phyloP scores from a whole-genome alignment of 331 rosid species.

The Ulmus americana region DNA sequence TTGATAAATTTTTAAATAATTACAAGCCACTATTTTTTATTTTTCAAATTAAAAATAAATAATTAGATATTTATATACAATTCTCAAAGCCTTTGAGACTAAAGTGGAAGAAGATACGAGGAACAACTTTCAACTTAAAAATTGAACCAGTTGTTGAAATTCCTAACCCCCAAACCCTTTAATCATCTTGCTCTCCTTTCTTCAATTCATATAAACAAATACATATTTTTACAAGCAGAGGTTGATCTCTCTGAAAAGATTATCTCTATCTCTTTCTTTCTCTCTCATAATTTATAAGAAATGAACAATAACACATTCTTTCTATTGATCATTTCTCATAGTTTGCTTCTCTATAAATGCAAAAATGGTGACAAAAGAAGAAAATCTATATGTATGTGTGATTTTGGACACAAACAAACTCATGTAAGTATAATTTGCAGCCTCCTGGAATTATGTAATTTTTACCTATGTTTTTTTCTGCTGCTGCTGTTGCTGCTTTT shows the following conservation, averaged over 20 bases:
- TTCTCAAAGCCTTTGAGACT: constrained; percentile 31
- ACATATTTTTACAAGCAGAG: constrained; percentile 10
- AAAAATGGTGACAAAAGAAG: constrained; percentile 10
- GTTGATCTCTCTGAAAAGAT: constrained; percentile 18
- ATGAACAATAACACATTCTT: no score
- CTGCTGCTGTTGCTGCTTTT: constrained; percentile 40
- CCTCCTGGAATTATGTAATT: constrained; percentile 1
- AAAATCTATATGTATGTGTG: constrained; percentile 24
- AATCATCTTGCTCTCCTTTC: constrained; percentile 7
- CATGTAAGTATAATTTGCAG: constrained; percentile 11
- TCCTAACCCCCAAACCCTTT: constrained; percentile 5
- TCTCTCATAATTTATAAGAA: constrained; percentile 12
- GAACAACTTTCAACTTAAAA: constrained; percentile 25
- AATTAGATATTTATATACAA: constrained; percentile 41
- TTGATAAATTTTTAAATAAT: not conserved
- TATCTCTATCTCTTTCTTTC: not conserved
- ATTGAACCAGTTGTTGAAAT: constrained; percentile 15
- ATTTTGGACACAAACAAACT: constrained; percentile 16
- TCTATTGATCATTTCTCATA: constrained; percentile 4
- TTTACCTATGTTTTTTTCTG: constrained; percentile 52
- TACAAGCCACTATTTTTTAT: constrained; percentile 4
- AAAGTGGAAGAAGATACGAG: not conserved
- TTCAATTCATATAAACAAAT: constrained; percentile 30
- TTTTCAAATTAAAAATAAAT: constrained; percentile 22
- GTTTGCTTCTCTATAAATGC: constrained; percentile 7